Evolutionary conservation across 768 basidiomycete genomes (phyloP).

Genomic region (Roridomyces roridus): DNA sequence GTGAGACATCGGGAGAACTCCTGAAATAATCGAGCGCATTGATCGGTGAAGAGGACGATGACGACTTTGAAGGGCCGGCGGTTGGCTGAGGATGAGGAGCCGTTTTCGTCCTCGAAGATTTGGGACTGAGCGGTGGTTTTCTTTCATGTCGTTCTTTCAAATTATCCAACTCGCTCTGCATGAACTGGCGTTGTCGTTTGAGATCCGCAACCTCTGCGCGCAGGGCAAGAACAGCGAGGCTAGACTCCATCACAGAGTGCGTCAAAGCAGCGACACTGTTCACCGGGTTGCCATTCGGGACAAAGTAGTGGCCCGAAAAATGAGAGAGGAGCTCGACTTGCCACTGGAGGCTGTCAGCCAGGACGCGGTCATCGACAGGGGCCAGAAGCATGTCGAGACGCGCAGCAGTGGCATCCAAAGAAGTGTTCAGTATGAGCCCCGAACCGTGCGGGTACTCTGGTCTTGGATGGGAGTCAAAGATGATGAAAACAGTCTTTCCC

Average conservation of each 20-base stretch:
- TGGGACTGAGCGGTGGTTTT: not conserved
- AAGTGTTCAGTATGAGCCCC: constrained; percentile 60
- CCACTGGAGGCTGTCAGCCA: constrained; percentile 60
- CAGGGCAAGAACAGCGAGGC: constrained; percentile 50
- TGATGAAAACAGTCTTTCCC: constrained; percentile 46
- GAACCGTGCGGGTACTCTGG: constrained; percentile 64
- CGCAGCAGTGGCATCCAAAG: constrained; percentile 46
- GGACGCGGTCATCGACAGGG: constrained; percentile 50
- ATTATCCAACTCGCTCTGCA: constrained; percentile 33
- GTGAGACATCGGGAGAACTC: constrained; percentile 16
- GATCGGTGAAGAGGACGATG: not conserved
- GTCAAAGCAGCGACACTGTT: constrained; percentile 30
- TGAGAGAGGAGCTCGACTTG: constrained; percentile 67
- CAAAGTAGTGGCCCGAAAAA: constrained; percentile 64
- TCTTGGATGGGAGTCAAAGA: constrained; percentile 75
- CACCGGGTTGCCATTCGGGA: constrained; percentile 34
- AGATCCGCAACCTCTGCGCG: constrained; percentile 47
- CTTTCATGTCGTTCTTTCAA: constrained; percentile 17
- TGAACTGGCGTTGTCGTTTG: constrained; percentile 31
- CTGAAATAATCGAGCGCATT: constrained; percentile 25
- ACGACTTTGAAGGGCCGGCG: constrained; percentile 4
- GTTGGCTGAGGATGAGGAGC: not conserved
- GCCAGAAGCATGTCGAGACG: constrained; percentile 55
- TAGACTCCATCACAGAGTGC: constrained; percentile 54
- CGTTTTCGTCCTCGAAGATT: not conserved